Evolutionary conservation across 179 eudicot species (phyloP).

Genomic region (Pouteria campechiana): DNA sequence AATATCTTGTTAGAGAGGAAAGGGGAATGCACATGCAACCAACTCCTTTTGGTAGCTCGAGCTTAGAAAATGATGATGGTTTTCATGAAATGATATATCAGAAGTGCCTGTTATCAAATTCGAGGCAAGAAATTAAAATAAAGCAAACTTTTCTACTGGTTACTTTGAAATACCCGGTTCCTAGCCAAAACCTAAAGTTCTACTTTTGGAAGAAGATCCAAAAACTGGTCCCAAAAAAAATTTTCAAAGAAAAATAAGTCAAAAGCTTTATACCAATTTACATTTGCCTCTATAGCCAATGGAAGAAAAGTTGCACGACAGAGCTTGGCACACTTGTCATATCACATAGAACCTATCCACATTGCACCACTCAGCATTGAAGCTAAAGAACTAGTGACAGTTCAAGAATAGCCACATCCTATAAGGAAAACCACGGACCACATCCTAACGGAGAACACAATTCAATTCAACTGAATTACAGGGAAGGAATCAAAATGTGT

Average conservation of each 20-base stretch:
- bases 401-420: no score
- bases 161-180: no score
- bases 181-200: no score
- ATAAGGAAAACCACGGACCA: no score
- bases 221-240: not conserved
- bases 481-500: not conserved
- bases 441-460: no score
- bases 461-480: no score
- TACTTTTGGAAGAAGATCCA: not conserved
- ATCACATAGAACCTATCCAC: not conserved
- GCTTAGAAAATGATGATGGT: not conserved
- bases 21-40: not conserved
- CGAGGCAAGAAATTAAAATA: not conserved
- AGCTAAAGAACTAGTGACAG: not conserved
- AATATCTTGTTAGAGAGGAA: no score
- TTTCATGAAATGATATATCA: no score
- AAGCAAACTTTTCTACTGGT: no score
- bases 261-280: not conserved
- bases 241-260: not conserved
- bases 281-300: not conserved
- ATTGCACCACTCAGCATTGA: not conserved
- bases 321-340: not conserved
- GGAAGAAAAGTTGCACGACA: no score
- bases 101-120: not conserved
- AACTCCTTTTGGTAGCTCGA: not conserved